Percentiles rank a stretch among this genome's conserved stretches.
Conservation (phyloP, 257 asterid species). For the Solanum piurae region DNA sequence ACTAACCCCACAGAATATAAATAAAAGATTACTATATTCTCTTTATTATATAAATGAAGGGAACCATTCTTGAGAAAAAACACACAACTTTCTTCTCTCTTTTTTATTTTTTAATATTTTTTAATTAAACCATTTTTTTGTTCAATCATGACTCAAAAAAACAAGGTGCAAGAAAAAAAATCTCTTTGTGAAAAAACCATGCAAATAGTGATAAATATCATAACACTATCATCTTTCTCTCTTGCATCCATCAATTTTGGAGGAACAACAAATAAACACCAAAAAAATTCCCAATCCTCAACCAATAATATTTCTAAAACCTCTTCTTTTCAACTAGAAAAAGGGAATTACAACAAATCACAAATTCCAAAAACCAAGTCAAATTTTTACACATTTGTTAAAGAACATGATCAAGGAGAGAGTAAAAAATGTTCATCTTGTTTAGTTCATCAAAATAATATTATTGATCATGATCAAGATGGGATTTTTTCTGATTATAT, state of each 20-base stretch:
- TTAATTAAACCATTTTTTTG: neutral
- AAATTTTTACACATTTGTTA: neutral
- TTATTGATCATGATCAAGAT: neutral
- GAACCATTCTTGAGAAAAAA: neutral
- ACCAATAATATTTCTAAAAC: neutral
- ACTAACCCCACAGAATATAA: slow-evolving; percentile 5
- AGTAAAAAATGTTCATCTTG: neutral
- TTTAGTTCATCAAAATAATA: neutral
- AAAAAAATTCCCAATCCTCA: neutral
- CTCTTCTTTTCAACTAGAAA: neutral
- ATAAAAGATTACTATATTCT: neutral
- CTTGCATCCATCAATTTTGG: slow-evolving; percentile 11
- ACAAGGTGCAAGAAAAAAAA: neutral
- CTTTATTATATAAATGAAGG: neutral
- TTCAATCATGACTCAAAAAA: slow-evolving; percentile 10
- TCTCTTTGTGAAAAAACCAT: slow-evolving; percentile 25
- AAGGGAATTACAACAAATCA: neutral
- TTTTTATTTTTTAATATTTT: neutral
- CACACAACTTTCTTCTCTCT: neutral
- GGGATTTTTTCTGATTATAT: slow-evolving; percentile 15
- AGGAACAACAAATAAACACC: neutral
- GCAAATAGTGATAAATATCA: slow-evolving; percentile 17
- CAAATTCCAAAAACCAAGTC: neutral
- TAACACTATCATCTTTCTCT: slow-evolving; percentile 25
- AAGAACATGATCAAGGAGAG: slow-evolving; percentile 6